Base-by-base conservation (phyloP, 495 filamentous ascomycete species). In the Penicillium turbatum region DNA sequence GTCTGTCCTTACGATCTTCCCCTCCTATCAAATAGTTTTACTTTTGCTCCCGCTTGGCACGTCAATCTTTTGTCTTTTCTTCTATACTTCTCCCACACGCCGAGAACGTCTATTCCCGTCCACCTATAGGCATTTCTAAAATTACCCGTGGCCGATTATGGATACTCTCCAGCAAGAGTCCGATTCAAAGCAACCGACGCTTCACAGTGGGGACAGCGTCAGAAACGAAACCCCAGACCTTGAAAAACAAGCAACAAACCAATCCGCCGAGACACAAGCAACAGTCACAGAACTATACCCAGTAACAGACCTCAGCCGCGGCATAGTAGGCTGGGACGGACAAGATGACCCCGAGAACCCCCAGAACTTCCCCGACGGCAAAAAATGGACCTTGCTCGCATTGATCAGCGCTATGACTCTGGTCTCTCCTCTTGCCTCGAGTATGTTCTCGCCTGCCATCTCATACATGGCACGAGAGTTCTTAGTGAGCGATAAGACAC, bases 401-500 rank as follows among this genome's bases (percentile, higher is more conserved):
- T 59, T 76, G 4, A 60, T 75, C 37, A 72, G 69, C 32, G 58
- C 60, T n/a, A 61, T 76, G 42, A 82, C 79, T 8, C 73, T 85
- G 42, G 54, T 76, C 13, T 71, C 69, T 6, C 69, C 74, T 0
- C 72, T 85, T 0, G 82, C 82, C 2, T 86, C 82, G 13, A 82
- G 82, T 40, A 90, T 92, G 79, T 82, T 91, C 15, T 82, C 88
- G 3, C 89, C 89, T 0, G 82, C 83, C 0, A 67, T 88, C 1
- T 55, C 54, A 13, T 63, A 71, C 3, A 78, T 88, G 36, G 69
- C 73, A 31, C 44, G 34, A 9, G 87, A 92, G 5, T 76, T 91
- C 29, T 52, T 74, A n/a, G 83, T 86, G n/a, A 74, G 65, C 0
- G 77, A 79, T 57, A 53, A 68, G 42, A 78, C 72, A 5, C 55